phyloP scores from a whole-genome alignment of 2,329 filamentous ascomycete species.

The Chaetomiaceae sp. region DNA sequence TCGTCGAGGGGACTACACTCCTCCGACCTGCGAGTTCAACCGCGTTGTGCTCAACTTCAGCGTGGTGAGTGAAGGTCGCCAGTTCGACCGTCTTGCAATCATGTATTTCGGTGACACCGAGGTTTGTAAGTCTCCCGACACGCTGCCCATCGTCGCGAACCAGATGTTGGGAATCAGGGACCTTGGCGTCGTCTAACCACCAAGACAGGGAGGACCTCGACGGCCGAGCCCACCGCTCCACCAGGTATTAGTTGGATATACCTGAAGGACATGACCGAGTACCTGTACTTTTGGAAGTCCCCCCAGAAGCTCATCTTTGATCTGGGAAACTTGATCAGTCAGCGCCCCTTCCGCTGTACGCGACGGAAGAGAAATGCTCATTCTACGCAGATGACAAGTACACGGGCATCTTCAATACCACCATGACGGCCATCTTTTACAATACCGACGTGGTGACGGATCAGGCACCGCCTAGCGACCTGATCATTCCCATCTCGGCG shows the following conservation, averaged over 20 bases:
- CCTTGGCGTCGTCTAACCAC: background rate
- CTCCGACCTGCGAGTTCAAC: slow-evolving; percentile 67
- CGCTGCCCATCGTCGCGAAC: background rate
- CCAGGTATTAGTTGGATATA: slow-evolving; percentile 72
- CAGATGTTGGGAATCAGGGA: background rate
- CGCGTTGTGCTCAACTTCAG: slow-evolving; percentile 72
- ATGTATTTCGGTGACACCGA: slow-evolving; percentile 75
- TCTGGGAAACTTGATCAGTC: slow-evolving; percentile 61
- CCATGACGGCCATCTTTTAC: slow-evolving; percentile 69
- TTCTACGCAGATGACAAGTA: slow-evolving; percentile 51
- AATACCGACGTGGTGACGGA: slow-evolving; percentile 39
- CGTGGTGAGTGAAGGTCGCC: slow-evolving; percentile 63
- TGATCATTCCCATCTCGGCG: slow-evolving; percentile 64
- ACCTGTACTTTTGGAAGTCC: slow-evolving; percentile 61
- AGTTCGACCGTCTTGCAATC: slow-evolving; percentile 70
- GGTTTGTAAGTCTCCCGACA: slow-evolving; percentile 50
- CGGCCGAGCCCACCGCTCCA: slow-evolving; percentile 64
- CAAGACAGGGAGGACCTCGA: slow-evolving; percentile 58
- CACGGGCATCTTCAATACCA: slow-evolving; percentile 69
- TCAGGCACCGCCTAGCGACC: slow-evolving; percentile 49
- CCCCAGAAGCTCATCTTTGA: slow-evolving; percentile 76
- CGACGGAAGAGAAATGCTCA: background rate
- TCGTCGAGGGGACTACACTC: slow-evolving; percentile 54
- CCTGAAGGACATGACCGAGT: slow-evolving; percentile 73
- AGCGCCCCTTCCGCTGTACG: background rate